Evolutionary conservation across 306 rosid species (phyloP).

Genomic region (Nissolia schottii): DNA sequence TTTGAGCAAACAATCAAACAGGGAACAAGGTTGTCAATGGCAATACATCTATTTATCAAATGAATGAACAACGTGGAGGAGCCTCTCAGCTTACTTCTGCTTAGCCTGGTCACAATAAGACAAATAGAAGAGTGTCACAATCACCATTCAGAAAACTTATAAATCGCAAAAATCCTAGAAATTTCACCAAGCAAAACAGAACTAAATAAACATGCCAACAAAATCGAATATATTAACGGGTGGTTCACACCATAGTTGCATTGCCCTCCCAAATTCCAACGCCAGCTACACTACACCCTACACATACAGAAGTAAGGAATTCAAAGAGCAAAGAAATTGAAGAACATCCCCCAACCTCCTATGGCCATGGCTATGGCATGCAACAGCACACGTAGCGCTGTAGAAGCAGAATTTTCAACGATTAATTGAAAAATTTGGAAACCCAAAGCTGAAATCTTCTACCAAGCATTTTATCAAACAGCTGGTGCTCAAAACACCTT

Average conservation of each 20-base stretch:
- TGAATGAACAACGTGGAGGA: background rate
- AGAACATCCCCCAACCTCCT: too few relatives aligned
- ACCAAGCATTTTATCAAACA: conserved; percentile 24
- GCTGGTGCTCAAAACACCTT: conserved; percentile 14
- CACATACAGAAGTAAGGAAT: too few relatives aligned
- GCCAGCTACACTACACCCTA: too few relatives aligned
- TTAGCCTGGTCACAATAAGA: background rate
- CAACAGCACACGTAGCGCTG: too few relatives aligned
- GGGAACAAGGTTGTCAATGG: conserved; percentile 2
- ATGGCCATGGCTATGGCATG: background rate
- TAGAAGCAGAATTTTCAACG: background rate
- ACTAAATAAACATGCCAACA: background rate
- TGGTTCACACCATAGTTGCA: too few relatives aligned
- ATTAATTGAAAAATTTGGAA: background rate
- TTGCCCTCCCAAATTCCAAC: too few relatives aligned
- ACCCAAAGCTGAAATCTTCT: background rate
- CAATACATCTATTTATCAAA: background rate
- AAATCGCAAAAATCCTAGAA: background rate
- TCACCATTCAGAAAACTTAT: background rate
- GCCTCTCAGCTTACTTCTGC: background rate
- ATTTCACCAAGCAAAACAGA: background rate
- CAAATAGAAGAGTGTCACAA: background rate
- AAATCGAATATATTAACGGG: background rate
- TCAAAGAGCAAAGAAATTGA: too few relatives aligned
- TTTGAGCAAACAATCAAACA: background rate